Percentiles rank a stretch among this genome's conserved stretches.
phyloP scores from a whole-genome alignment of 179 eudicot genomes.

The Sideroxylon spinosum region DNA sequence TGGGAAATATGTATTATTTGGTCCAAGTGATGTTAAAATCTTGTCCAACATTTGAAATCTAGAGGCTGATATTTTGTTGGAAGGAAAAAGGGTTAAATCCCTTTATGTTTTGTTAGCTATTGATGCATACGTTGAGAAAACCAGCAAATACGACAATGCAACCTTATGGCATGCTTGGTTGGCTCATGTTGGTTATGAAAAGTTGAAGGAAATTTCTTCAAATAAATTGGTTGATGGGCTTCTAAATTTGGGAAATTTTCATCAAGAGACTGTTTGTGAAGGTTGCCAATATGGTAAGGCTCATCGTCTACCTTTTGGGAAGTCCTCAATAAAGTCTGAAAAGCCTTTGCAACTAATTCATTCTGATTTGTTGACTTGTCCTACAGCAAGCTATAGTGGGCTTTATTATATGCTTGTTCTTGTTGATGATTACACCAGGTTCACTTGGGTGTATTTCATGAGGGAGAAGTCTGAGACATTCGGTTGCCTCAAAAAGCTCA shows the following conservation, averaged over 20 bases:
- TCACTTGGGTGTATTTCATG: slow-evolving; percentile 9
- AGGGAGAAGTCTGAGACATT: neutral
- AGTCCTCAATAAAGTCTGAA: neutral
- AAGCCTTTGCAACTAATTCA: neutral
- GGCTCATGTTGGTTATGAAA: neutral
- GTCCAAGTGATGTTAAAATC: slow-evolving; percentile 7
- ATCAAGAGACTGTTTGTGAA: neutral
- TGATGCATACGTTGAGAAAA: neutral
- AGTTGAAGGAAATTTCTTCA: neutral
- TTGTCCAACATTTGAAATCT: neutral
- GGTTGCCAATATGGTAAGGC: neutral
- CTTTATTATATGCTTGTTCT: neutral
- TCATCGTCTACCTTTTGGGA: neutral
- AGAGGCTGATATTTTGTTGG: neutral
- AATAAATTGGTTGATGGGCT: slow-evolving; percentile 2
- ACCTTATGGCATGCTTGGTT: neutral
- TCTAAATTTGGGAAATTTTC: neutral
- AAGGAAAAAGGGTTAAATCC: neutral
- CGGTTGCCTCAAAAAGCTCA: neutral
- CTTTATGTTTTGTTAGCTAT: slow-evolving; percentile 9
- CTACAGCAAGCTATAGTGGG: neutral
- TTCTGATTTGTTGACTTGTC: slow-evolving; percentile 5
- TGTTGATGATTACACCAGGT: slow-evolving; percentile 2
- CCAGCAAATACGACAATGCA: neutral
- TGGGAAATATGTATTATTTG: slow-evolving; percentile 9